phyloP scores from a whole-genome alignment of 2,329 filamentous ascomycete species.

The Cordyceps militaris region DNA sequence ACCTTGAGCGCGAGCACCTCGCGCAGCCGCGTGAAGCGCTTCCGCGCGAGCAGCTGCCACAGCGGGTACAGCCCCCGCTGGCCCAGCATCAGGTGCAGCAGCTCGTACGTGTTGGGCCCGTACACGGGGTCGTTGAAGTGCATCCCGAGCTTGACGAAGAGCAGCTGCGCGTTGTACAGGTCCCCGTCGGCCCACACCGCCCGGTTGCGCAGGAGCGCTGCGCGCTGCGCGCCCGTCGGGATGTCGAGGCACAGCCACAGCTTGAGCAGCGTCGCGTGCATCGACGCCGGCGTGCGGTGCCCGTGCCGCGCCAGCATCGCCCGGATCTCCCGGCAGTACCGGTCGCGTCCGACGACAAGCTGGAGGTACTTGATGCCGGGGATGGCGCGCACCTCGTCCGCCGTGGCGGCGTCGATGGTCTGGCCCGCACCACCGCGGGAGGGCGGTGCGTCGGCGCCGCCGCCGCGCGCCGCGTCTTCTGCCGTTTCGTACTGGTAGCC shows the following conservation, averaged over 20 bases:
- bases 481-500: constrained; percentile 17
- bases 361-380: constrained; percentile 61
- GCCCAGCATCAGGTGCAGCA: constrained; percentile 53
- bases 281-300: constrained; percentile 45
- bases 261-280: constrained; percentile 48
- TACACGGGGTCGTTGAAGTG: constrained; percentile 57
- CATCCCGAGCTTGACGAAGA: constrained; percentile 68
- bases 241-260: constrained; percentile 70
- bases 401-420: constrained; percentile 1
- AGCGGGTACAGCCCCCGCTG: constrained; percentile 50
- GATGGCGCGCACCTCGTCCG: constrained; percentile 38
- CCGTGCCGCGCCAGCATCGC: constrained; percentile 51
- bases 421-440: neutral
- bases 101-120: constrained; percentile 40
- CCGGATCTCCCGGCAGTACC: constrained; percentile 54
- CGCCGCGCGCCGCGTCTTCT: neutral
- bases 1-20: constrained; percentile 53
- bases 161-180: constrained; percentile 54
- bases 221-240: constrained; percentile 47
- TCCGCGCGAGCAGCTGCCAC: constrained; percentile 52
- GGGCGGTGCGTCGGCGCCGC: neutral
- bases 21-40: constrained; percentile 38
- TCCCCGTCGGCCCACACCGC: constrained; percentile 52
- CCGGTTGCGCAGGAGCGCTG: constrained; percentile 44
- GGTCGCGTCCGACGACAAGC: constrained; percentile 56